Conservation (phyloP, 2,329 filamentous ascomycete species). For the Aspergillus fumigatiaffinis region DNA sequence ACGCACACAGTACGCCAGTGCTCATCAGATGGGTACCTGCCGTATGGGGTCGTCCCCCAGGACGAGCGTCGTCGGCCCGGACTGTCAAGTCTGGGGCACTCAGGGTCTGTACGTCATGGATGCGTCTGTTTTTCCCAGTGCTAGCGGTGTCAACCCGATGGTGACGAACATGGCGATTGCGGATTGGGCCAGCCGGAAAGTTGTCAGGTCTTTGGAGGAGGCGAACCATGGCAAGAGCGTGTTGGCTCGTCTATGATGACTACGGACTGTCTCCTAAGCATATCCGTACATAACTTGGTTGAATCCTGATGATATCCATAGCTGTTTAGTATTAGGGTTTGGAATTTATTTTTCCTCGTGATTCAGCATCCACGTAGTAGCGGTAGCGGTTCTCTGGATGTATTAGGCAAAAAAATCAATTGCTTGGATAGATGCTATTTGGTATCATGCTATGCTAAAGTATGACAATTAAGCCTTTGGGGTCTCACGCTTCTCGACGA, state of each 20-base stretch:
- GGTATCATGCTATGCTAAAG: not conserved
- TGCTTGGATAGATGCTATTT: not conserved
- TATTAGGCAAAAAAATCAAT: no score
- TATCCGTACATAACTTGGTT: not conserved
- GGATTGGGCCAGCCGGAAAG: constrained; percentile 43
- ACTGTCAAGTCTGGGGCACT: constrained; percentile 46
- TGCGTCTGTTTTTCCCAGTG: constrained; percentile 49
- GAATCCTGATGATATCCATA: not conserved
- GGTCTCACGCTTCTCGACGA: constrained; percentile 20
- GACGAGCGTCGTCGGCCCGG: constrained; percentile 43
- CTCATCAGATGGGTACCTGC: constrained; percentile 51
- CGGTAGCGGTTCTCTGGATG: no score
- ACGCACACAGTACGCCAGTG: constrained; percentile 40
- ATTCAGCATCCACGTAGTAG: not conserved
- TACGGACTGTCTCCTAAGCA: not conserved
- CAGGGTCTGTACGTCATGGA: constrained; percentile 47
- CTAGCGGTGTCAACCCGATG: constrained; percentile 52
- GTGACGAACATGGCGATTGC: constrained; percentile 50
- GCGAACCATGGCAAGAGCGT: constrained; percentile 7
- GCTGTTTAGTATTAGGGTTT: not conserved
- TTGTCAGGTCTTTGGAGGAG: constrained; percentile 30
- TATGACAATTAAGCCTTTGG: constrained; percentile 1
- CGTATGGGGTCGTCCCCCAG: constrained; percentile 43
- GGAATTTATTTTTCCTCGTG: not conserved
- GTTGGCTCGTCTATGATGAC: constrained; percentile 22